A percentile compares a stretch with the other conserved stretches of the same genome.
Evolutionary conservation across 1,139 yeast genomes (phyloP).

Genomic region (Geotrichum restrictum): DNA sequence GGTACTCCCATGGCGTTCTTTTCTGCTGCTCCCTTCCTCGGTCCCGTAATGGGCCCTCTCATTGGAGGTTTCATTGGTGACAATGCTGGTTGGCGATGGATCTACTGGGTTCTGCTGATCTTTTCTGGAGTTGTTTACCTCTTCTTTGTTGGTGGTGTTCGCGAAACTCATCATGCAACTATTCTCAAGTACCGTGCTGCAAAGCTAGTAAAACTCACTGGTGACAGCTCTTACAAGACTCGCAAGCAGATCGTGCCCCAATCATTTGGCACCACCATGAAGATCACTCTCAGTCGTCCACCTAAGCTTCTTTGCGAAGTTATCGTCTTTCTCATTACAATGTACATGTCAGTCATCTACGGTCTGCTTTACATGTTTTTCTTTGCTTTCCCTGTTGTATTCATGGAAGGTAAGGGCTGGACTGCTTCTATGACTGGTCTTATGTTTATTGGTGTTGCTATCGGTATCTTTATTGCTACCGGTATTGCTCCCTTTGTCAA

Average conservation of each 20-base stretch:
- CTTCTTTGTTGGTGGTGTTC: conserved; percentile 49
- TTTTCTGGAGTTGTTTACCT: conserved; percentile 52
- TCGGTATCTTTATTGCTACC: conserved; percentile 54
- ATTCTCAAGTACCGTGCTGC: conserved; percentile 70
- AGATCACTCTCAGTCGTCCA: conserved; percentile 11
- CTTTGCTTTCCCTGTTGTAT: conserved; percentile 71
- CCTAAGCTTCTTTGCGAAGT: conserved; percentile 38
- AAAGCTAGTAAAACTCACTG: conserved; percentile 70
- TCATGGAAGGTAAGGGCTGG: conserved; percentile 59
- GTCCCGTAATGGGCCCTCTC: conserved; percentile 62
- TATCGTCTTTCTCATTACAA: conserved; percentile 70
- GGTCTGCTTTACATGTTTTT: conserved; percentile 81
- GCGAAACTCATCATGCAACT: conserved; percentile 89
- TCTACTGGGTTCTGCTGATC: conserved; percentile 61
- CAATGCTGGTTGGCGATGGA: conserved; percentile 69
- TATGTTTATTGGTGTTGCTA: conserved; percentile 67
- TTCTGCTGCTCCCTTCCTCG: conserved; percentile 66
- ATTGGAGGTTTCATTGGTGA: conserved; percentile 72
- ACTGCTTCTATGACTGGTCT: conserved; percentile 65
- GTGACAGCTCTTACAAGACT: conserved; percentile 77
- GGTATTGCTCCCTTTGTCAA: conserved; percentile 55
- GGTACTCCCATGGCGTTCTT: conserved; percentile 72
- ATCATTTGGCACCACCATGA: conserved; percentile 41
- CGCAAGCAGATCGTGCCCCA: conserved; percentile 80
- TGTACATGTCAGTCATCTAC: conserved; percentile 79